Base-by-base conservation (phyloP, 2,329 filamentous ascomycete genomes). In the Colletotrichum liriopes region DNA sequence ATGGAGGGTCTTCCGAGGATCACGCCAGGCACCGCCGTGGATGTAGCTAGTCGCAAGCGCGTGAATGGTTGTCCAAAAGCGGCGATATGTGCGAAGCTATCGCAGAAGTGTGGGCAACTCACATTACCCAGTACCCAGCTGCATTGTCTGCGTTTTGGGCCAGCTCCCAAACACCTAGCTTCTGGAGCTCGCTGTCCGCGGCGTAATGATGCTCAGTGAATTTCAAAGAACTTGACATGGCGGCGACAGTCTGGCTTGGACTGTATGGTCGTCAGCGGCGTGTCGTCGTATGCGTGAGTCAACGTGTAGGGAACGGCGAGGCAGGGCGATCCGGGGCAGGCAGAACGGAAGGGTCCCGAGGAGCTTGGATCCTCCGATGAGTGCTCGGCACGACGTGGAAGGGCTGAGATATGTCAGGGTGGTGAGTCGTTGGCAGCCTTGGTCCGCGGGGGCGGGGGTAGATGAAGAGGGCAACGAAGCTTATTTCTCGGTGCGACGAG, bases 11-110 rank as follows among this genome's bases (percentile, higher is more conserved):
- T 86, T 83, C 65, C 81, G 80, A 52, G 90, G 89, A 78, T 92
- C 90, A 70, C 89, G 85, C 90, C 90, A 92, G 72, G 86, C 90
- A 73, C 90, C 90, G 74, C 90, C 90, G 77, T 92, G 90, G 77
- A 92, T 85, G 79, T 86, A 91, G 71, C 85, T 84, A 69, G 18
- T 29, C 18, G 41, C 11, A 39, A 32, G 12, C 39, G 12, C 39
- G 59, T 63, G 14, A 60, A 39, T n/a, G 43, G 29, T 20, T 43
- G 9, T 41, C 32, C 58, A 29, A 11, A 43, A 35, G 43, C 12
- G 35, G 51, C 39, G 41, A 35, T 6, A 14, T 26, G 39, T 3
- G 9, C 14, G 29, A 70, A 37, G 8, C 20, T 23, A 23, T 59
- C 39, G 23, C 16, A 43, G 37, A 47, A 45, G 37, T 11, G 11